Percentiles rank a stretch among this genome's conserved stretches.
These are phyloP conservation scores for Achaetomium macrosporum DNA, from an alignment of 2,329 filamentous ascomycete genomes.

Conservation along the genomic window DNA sequence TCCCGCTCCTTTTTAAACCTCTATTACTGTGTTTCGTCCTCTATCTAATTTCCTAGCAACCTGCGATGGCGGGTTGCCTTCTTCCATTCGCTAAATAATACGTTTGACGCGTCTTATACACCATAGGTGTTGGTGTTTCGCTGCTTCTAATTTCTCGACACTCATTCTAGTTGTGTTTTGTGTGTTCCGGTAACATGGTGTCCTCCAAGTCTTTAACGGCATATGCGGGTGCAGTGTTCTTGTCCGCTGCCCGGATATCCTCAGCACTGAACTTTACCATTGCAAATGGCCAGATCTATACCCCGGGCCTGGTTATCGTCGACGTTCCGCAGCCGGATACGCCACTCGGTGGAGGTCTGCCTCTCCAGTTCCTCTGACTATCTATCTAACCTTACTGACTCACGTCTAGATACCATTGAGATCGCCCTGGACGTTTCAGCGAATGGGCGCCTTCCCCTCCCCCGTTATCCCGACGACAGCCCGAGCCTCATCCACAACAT, in stretches of 20 bases:
- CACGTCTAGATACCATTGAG: constrained; percentile 47
- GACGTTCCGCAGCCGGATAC: constrained; percentile 61
- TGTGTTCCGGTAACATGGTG: constrained; percentile 8
- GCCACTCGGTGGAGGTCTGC: constrained; percentile 56
- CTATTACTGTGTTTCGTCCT: not conserved
- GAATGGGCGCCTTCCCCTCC: constrained; percentile 56
- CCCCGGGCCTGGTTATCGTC: constrained; percentile 61
- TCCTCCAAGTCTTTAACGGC: constrained; percentile 5
- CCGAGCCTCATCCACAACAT: constrained; percentile 57
- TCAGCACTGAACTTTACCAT: constrained; percentile 47
- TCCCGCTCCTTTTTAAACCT: not conserved
- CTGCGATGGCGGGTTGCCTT: not conserved
- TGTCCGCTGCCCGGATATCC: constrained; percentile 10
- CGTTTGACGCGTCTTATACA: not conserved
- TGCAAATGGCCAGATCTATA: constrained; percentile 61
- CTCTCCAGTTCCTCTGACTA: not conserved
- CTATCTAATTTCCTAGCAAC: constrained; percentile 10
- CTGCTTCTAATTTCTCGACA: not conserved
- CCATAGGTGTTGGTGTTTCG: not conserved
- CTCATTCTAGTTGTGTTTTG: not conserved
- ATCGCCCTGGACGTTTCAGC: constrained; percentile 62
- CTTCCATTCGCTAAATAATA: constrained; percentile 5
- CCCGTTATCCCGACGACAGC: constrained; percentile 48
- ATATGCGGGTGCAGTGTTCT: constrained; percentile 7
- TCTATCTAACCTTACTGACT: constrained; percentile 1